Percentiles rank a stretch among this genome's conserved stretches.
These are phyloP conservation scores for Leccinellum rugosiceps DNA, from an alignment of 768 basidiomycete genomes.

Conservation along the genomic window DNA sequence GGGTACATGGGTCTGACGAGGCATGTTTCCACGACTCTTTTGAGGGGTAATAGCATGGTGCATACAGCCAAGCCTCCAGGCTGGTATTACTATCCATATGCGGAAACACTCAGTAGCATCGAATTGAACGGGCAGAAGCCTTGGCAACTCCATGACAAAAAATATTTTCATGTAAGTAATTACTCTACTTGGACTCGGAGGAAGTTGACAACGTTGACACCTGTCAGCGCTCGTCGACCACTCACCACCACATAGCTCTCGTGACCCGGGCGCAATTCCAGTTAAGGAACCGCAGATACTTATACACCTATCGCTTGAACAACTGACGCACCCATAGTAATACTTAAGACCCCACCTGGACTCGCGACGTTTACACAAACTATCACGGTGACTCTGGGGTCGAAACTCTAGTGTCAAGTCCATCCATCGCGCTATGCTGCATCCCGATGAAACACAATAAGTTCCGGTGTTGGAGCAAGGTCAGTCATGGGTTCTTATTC, in stretches of 20 bases:
- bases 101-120: background rate
- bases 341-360: background rate
- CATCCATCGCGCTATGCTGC: background rate
- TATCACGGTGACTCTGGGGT: background rate
- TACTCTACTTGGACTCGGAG: no score
- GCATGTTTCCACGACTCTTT: background rate
- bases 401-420: no score
- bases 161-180: background rate
- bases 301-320: background rate
- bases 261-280: background rate
- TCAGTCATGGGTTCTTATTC: background rate
- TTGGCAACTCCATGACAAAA: no score
- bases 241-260: background rate
- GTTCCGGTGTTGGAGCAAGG: background rate
- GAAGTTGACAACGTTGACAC: no score
- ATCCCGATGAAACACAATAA: background rate
- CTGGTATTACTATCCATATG: background rate
- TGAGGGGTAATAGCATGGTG: background rate
- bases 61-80: background rate
- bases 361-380: background rate
- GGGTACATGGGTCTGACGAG: background rate
- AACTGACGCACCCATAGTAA: background rate
- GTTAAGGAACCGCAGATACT: slow-evolving; percentile 2
- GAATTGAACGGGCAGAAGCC: no score
- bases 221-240: no score